phyloP scores from a whole-genome alignment of 1,139 yeast genomes.

The Taphrina communis region DNA sequence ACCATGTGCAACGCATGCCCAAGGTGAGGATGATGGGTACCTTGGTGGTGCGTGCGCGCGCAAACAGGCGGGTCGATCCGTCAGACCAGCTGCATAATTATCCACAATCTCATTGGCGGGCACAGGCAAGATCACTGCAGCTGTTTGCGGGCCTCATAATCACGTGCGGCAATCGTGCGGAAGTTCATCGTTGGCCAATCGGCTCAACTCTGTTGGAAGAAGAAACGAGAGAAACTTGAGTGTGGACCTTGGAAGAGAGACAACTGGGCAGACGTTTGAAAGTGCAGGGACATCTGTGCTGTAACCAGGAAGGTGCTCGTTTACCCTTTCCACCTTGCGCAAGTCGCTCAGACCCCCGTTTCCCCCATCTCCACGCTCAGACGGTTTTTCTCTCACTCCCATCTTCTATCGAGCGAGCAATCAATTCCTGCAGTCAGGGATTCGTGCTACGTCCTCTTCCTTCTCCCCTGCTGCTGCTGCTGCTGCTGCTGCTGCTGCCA shows the following conservation, averaged over 20 bases:
- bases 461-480: not conserved
- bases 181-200: not conserved
- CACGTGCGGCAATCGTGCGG: not conserved
- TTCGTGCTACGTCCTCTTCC: not conserved
- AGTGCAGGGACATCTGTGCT: not conserved
- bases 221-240: not conserved
- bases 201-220: not conserved
- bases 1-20: not conserved
- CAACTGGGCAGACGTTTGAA: no score
- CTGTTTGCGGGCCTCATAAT: no score
- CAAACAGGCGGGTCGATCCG: not conserved
- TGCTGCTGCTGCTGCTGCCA: not conserved
- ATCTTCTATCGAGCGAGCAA: no score
- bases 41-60: constrained; percentile 4
- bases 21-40: not conserved
- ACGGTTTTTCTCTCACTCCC: no score
- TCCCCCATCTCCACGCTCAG: not conserved
- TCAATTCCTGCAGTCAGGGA: no score
- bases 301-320: constrained; percentile 21
- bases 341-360: not conserved
- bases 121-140: not conserved
- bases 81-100: not conserved
- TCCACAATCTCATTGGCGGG: not conserved
- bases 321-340: not conserved
- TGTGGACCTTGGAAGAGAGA: not conserved